Conservation (phyloP, 2,329 filamentous ascomycete genomes). For the Ophiognomonia clavigignenti-juglandacearum region DNA sequence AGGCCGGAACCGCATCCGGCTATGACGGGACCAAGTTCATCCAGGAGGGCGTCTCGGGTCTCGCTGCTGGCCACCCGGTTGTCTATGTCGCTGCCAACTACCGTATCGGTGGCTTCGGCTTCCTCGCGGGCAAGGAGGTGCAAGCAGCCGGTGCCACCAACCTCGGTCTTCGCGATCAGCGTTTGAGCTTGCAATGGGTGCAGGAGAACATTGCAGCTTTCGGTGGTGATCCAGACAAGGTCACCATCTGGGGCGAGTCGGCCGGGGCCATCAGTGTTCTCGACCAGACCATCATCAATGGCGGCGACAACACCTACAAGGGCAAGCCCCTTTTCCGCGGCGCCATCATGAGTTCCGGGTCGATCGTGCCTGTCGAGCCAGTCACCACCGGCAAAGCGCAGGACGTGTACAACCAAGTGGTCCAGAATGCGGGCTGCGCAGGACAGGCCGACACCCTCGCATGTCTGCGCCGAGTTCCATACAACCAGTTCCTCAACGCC, state of each 20-base stretch:
- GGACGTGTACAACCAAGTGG: conserved; percentile 47
- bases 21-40: too few relatives aligned
- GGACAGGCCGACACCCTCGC: conserved; percentile 41
- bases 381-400: conserved; percentile 55
- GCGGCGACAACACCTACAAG: conserved; percentile 59
- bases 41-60: too few relatives aligned
- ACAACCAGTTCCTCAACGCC: conserved; percentile 49
- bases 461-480: conserved; percentile 51
- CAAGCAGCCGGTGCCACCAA: conserved; percentile 51
- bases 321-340: conserved; percentile 58
- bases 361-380: conserved; percentile 42
- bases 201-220: conserved; percentile 53
- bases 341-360: conserved; percentile 60
- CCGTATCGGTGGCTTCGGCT: conserved; percentile 57
- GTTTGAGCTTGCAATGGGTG: conserved; percentile 54
- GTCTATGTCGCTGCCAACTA: conserved; percentile 63
- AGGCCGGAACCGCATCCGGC: too few relatives aligned
- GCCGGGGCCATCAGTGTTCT: conserved; percentile 56
- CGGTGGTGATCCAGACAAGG: conserved; percentile 52
- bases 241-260: conserved; percentile 61
- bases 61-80: too few relatives aligned
- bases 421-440: conserved; percentile 47
- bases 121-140: conserved; percentile 52
- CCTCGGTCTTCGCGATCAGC: conserved; percentile 56
- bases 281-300: conserved; percentile 58